Conservation (phyloP, 2,329 filamentous ascomycete genomes). For the Xylogone sp. region DNA sequence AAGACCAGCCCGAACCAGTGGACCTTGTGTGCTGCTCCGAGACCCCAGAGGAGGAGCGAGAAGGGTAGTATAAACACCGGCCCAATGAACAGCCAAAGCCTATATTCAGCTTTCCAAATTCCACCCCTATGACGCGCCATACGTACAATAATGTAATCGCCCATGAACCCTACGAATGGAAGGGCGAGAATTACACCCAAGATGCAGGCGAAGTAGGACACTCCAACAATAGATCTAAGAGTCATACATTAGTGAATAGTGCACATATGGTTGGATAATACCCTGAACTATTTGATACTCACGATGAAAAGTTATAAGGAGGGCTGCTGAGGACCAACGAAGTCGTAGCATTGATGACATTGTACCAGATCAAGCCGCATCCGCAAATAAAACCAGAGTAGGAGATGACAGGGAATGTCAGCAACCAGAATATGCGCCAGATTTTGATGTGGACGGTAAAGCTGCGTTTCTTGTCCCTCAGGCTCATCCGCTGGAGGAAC, state of each 20-base stretch:
- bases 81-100: slow-evolving; percentile 25
- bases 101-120: slow-evolving; percentile 26
- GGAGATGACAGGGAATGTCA: background rate
- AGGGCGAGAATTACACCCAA: slow-evolving; percentile 15
- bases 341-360: slow-evolving; percentile 25
- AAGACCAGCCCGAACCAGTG: slow-evolving; percentile 42
- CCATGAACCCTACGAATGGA: slow-evolving; percentile 14
- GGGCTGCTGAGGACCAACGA: slow-evolving; percentile 18
- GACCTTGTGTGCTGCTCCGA: slow-evolving; percentile 40
- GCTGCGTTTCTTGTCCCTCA: background rate
- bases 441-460: background rate
- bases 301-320: slow-evolving; percentile 27
- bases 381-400: slow-evolving; percentile 19
- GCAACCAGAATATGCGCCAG: background rate
- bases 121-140: slow-evolving; percentile 38
- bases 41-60: slow-evolving; percentile 44
- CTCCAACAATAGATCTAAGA: slow-evolving; percentile 18
- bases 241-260: background rate
- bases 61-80: slow-evolving; percentile 37
- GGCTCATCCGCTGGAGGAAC: slow-evolving; percentile 6
- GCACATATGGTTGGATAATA: too few species aligned
- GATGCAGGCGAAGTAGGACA: slow-evolving; percentile 21
- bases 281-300: background rate
- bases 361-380: slow-evolving; percentile 25
- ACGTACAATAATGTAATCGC: slow-evolving; percentile 22